Evolutionary conservation across 768 basidiomycete species (phyloP).

Genomic region (Lactarius hatsudake): DNA sequence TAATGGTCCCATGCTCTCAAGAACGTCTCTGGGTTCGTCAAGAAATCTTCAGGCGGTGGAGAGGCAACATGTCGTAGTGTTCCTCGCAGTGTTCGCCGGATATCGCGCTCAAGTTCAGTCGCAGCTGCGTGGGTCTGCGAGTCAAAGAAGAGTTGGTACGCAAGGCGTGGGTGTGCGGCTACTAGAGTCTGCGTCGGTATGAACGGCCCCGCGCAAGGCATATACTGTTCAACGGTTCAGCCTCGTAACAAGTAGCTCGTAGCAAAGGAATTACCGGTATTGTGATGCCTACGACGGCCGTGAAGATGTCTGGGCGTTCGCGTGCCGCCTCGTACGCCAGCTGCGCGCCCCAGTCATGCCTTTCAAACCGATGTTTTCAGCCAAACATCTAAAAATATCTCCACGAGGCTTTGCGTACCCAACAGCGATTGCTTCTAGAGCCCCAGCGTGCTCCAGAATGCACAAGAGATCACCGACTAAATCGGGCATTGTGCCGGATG

Average conservation of each 20-base stretch:
- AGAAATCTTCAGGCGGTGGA: constrained; percentile 54
- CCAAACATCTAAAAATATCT: neutral
- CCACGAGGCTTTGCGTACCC: constrained; percentile 44
- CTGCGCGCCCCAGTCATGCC: constrained; percentile 76
- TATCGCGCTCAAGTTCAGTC: constrained; percentile 53
- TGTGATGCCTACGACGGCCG: constrained; percentile 53
- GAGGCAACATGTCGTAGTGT: constrained; percentile 51
- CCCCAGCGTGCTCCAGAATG: constrained; percentile 51
- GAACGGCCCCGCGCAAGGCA: constrained; percentile 51
- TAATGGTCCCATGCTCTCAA: constrained; percentile 51
- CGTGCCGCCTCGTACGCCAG: constrained; percentile 69
- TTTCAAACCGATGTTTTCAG: constrained; percentile 29
- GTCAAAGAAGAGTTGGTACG: constrained; percentile 60
- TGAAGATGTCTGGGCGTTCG: constrained; percentile 61
- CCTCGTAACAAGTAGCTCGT: neutral
- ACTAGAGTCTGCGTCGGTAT: constrained; percentile 44
- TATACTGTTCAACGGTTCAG: constrained; percentile 48
- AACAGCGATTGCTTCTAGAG: constrained; percentile 53
- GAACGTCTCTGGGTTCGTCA: constrained; percentile 49
- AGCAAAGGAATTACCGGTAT: constrained; percentile 50
- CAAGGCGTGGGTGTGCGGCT: constrained; percentile 47
- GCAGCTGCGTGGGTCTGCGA: constrained; percentile 45
- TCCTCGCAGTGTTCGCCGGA: constrained; percentile 55
- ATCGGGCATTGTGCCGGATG: constrained; percentile 59
- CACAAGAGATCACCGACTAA: constrained; percentile 62